Evolutionary conservation across 1,284 basidiomycete species (phyloP).

Genomic region (Ustilago bromivora): DNA sequence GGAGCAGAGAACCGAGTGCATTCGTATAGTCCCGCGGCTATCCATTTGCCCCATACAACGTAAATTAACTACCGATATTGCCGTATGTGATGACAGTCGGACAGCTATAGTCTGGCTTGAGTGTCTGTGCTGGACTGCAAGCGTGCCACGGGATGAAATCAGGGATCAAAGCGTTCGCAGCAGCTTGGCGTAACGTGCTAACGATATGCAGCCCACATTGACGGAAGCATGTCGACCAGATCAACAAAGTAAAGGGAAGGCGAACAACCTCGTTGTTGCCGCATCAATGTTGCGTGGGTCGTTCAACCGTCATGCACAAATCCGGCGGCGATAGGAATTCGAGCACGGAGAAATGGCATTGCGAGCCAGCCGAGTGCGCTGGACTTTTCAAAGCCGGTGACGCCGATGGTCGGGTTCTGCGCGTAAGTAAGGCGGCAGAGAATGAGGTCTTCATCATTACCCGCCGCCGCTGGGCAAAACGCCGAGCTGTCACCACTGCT

Average conservation of each 20-base stretch:
- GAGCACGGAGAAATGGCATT: background rate
- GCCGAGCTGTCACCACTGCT: background rate
- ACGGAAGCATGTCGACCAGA: background rate
- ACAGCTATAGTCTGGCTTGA: background rate
- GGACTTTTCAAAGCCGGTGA: background rate
- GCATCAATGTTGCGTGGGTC: slow-evolving; percentile 1
- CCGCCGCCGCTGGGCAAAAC: background rate
- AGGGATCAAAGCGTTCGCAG: background rate
- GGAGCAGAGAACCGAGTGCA: background rate
- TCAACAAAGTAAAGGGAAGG: background rate
- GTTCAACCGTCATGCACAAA: slow-evolving; percentile 3
- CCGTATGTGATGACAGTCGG: background rate
- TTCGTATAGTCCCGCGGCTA: background rate
- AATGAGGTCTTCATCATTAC: background rate
- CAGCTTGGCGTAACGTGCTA: background rate
- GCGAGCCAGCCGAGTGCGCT: background rate
- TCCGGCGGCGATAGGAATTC: background rate
- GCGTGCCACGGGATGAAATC: background rate
- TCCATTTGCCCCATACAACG: background rate
- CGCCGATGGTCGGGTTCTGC: too few species aligned
- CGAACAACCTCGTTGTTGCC: background rate
- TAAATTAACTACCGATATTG: background rate
- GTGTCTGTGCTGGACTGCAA: background rate
- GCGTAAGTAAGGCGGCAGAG: too few species aligned
- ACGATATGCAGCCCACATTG: background rate